These are phyloP conservation scores for Calonectria ilicicola DNA, from an alignment of 2,329 filamentous ascomycete genomes.

Conservation along the genomic window DNA sequence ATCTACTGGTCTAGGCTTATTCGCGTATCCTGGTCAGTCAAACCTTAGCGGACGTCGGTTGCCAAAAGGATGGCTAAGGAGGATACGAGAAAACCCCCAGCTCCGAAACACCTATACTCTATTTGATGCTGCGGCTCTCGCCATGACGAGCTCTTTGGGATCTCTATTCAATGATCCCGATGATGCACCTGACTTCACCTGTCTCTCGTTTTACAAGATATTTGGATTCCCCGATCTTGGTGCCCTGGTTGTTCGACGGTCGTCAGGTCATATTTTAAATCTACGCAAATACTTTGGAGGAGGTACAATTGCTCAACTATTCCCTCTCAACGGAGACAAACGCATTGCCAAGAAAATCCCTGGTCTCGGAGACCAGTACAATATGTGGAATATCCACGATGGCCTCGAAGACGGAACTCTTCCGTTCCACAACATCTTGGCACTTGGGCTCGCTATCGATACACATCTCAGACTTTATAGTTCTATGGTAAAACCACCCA, in stretches of 20 bases:
- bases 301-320: conserved; percentile 72
- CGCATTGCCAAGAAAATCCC: conserved; percentile 51
- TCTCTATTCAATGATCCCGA: conserved; percentile 61
- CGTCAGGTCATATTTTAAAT: conserved; percentile 66
- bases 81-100: conserved; percentile 44
- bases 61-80: conserved; percentile 66
- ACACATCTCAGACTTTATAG: conserved; percentile 68
- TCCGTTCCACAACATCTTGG: conserved; percentile 74
- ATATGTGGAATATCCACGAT: conserved; percentile 64
- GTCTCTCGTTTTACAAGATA: conserved; percentile 74
- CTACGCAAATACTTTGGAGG: conserved; percentile 75
- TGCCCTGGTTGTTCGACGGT: conserved; percentile 67
- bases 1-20: conserved; percentile 52
- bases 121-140: conserved; percentile 72
- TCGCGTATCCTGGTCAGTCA: conserved; percentile 77
- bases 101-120: conserved; percentile 59
- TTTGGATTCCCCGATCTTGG: conserved; percentile 76
- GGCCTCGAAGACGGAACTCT: conserved; percentile 76
- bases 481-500: conserved; percentile 55
- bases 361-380: conserved; percentile 50
- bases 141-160: conserved; percentile 70
- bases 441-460: conserved; percentile 69
- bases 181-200: conserved; percentile 70
- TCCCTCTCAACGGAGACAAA: conserved; percentile 37
- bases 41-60: conserved; percentile 76